Conservation (phyloP, 1,284 basidiomycete genomes). For the Rhodotorula glutinis region DNA sequence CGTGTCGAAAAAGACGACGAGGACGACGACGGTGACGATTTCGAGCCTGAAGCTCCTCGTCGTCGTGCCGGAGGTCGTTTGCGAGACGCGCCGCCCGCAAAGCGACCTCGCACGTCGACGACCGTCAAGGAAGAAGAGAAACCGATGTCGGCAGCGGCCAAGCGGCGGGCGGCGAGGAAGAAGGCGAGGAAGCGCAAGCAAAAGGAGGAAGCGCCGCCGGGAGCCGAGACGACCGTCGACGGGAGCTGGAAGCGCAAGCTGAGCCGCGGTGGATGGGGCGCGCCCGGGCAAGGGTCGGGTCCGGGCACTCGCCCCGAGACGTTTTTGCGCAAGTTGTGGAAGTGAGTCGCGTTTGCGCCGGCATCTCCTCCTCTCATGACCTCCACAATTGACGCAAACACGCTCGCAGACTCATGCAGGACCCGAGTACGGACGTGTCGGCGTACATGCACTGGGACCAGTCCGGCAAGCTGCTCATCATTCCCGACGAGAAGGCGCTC, state of each 20-base stretch:
- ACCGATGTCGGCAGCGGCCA: background rate
- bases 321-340: conserved; percentile 31
- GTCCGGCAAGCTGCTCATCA: conserved; percentile 24
- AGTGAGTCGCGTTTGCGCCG: conserved; percentile 1
- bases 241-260: background rate
- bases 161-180: background rate
- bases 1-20: background rate
- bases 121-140: background rate
- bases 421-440: conserved; percentile 15
- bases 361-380: background rate
- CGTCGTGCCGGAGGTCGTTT: background rate
- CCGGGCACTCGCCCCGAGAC: conserved; percentile 20
- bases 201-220: background rate
- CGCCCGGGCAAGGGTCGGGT: conserved; percentile 1
- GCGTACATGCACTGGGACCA: conserved; percentile 22
- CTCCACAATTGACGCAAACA: background rate
- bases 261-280: conserved; percentile 25
- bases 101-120: background rate
- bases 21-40: background rate
- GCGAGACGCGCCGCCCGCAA: background rate
- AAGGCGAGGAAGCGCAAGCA: background rate
- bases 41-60: background rate
- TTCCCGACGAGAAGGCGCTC: conserved; percentile 23
- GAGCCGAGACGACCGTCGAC: background rate
- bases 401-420: conserved; percentile 14